phyloP scores from a whole-genome alignment of 805 yeast species.

The Suhomyces xylopsoci region DNA sequence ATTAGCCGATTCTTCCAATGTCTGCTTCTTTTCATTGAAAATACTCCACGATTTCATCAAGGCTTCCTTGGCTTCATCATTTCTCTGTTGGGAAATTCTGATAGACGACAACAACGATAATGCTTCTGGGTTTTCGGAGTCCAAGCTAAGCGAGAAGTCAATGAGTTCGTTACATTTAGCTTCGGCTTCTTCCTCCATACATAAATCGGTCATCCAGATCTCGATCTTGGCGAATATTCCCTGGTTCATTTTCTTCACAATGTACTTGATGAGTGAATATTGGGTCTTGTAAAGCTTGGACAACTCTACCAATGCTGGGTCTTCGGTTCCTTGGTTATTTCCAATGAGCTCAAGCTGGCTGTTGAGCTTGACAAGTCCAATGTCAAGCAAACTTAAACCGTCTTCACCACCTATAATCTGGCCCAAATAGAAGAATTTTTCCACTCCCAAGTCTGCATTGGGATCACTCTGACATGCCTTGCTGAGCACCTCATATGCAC shows the following conservation, averaged over 20 bases:
- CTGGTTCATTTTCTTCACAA: constrained; percentile 61
- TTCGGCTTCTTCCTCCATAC: constrained; percentile 93
- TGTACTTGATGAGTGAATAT: constrained; percentile 26
- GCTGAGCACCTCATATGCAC: constrained; percentile 63
- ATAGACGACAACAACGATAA: constrained; percentile 83
- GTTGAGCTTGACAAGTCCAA: constrained; percentile 55
- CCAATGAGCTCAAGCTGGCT: constrained; percentile 33
- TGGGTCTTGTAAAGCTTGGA: constrained; percentile 22
- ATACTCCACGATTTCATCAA: constrained; percentile 69
- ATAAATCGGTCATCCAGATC: constrained; percentile 95
- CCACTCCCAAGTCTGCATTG: constrained; percentile 61
- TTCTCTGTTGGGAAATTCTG: constrained; percentile 79
- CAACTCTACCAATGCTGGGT: constrained; percentile 23
- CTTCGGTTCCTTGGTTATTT: constrained; percentile 20
- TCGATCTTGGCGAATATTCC: constrained; percentile 86
- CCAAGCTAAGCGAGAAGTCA: constrained; percentile 58
- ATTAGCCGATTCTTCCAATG: constrained; percentile 42
- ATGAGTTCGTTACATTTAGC: constrained; percentile 70
- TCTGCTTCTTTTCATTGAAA: constrained; percentile 50
- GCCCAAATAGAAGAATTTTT: constrained; percentile 85
- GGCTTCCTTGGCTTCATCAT: constrained; percentile 69
- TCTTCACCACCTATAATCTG: constrained; percentile 82
- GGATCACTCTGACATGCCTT: constrained; percentile 69
- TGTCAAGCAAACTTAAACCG: constrained; percentile 61
- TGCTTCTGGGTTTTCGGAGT: constrained; percentile 67